Evolutionary conservation across 2,329 filamentous ascomycete species (phyloP).

Genomic region (Claviceps quebecensis): DNA sequence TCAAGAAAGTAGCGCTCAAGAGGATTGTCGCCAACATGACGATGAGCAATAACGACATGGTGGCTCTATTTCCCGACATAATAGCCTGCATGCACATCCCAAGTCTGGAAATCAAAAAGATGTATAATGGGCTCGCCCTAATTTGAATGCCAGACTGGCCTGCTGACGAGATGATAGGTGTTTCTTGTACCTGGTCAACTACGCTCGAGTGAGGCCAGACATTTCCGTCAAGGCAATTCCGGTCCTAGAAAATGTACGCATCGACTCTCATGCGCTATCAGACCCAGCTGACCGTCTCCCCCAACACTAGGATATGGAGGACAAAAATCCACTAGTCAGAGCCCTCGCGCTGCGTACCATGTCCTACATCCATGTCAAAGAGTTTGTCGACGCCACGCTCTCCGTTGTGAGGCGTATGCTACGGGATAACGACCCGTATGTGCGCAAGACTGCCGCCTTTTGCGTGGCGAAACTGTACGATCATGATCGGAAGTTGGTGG

Average conservation of each 20-base stretch:
- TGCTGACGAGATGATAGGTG: slow-evolving; percentile 46
- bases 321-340: slow-evolving; percentile 80
- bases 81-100: slow-evolving; percentile 90
- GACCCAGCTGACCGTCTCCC: neutral
- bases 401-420: slow-evolving; percentile 72
- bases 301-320: slow-evolving; percentile 66
- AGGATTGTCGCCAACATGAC: slow-evolving; percentile 99
- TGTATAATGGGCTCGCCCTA: slow-evolving; percentile 39
- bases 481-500: slow-evolving; percentile 81
- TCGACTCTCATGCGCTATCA: neutral
- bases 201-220: slow-evolving; percentile 85
- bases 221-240: slow-evolving; percentile 87
- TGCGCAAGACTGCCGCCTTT: slow-evolving; percentile 92
- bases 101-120: slow-evolving; percentile 98
- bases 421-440: slow-evolving; percentile 81
- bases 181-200: slow-evolving; percentile 95
- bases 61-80: slow-evolving; percentile 88
- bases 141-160: neutral
- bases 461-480: slow-evolving; percentile 97
- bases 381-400: slow-evolving; percentile 87
- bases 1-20: slow-evolving; percentile 96
- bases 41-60: slow-evolving; percentile 99
- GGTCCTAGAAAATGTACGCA: slow-evolving; percentile 60
- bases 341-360: slow-evolving; percentile 88
- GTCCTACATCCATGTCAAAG: slow-evolving; percentile 91